Evolutionary conservation across 1,139 yeast genomes (phyloP), one percentile per base, ranked within the genome.

Genomic region (Candida buenavistaensis): DNA sequence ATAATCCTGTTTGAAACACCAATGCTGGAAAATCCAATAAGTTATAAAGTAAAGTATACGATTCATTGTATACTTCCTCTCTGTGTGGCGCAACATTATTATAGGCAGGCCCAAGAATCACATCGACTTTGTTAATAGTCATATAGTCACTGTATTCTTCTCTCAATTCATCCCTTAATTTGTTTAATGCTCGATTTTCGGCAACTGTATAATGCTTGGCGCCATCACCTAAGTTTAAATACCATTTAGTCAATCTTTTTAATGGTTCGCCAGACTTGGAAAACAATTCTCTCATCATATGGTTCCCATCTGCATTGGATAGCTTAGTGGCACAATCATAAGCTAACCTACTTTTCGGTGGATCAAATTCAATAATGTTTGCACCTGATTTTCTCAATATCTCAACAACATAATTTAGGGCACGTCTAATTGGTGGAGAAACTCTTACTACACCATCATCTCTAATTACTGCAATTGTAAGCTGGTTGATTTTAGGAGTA

Each of bases 31-130:
- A 67, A 52, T 81, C 88, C 44, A 80, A 58, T 35, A 81, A 51
- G 53, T 81, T 81, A 69, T 78, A 83, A 45, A 82, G 69, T 1
- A 85, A 59, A 8, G 89, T 82, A 60, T 82, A 82, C 2, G 87
- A 82, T 90, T 92, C 83, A 58, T 82, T 81, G 52, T 73, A 75
- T 7, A 83, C 74, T 36, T 76, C 73, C 32, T 77, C 80, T 10
- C 80, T 77, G 32, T 70, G 73, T 16, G 89, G 87, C 3, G 94
- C 89, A 33, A 81, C 83, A 40, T 83, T 84, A 40, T 75, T 75
- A 53, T 81, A 80, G 6, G 79, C 71, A 31, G 95, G 94, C 34
- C 82, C 69, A 33, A 85, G 59, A 38, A 85, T 68, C 48, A 81
- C 77, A 52, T 85, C 94, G 32, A 84, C 74, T 30, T 75, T 74